These are phyloP conservation scores for Solanum neorickii DNA, from an alignment of 257 asterid genomes.

Conservation along the genomic window DNA sequence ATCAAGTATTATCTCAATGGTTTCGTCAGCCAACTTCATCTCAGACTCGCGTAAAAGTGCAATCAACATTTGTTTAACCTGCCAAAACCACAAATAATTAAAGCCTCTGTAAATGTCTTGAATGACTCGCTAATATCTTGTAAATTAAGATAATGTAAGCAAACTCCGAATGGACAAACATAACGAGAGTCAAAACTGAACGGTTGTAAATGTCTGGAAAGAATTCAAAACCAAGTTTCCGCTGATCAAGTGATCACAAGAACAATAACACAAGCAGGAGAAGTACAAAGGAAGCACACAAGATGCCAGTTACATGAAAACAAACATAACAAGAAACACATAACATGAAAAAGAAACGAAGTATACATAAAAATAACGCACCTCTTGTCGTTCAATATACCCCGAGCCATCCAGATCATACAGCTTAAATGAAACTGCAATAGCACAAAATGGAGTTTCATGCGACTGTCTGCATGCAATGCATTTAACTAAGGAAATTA, in stretches of 20 bases:
- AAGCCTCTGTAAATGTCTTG: neutral
- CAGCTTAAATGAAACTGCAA: conserved; percentile 86
- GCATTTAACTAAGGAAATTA: neutral
- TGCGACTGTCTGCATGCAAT: neutral
- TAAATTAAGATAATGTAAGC: neutral
- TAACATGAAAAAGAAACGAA: neutral
- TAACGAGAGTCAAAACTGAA: neutral
- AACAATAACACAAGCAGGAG: neutral
- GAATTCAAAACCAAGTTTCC: neutral
- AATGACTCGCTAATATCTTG: neutral
- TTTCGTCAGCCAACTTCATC: conserved; percentile 93
- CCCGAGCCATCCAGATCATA: conserved; percentile 95
- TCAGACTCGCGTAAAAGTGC: conserved; percentile 86
- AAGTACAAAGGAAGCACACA: neutral
- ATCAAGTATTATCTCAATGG: conserved; percentile 79
- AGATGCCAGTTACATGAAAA: neutral
- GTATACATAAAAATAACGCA: neutral
- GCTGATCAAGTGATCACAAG: neutral
- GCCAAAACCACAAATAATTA: conserved; percentile 22
- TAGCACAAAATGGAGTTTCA: neutral
- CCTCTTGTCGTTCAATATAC: conserved; percentile 94
- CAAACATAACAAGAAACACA: neutral
- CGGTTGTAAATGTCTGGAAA: neutral
- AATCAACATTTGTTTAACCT: conserved; percentile 98
- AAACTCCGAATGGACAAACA: neutral